Conservation (phyloP, 2,329 filamentous ascomycete genomes). For the Aspergillus sp. region DNA sequence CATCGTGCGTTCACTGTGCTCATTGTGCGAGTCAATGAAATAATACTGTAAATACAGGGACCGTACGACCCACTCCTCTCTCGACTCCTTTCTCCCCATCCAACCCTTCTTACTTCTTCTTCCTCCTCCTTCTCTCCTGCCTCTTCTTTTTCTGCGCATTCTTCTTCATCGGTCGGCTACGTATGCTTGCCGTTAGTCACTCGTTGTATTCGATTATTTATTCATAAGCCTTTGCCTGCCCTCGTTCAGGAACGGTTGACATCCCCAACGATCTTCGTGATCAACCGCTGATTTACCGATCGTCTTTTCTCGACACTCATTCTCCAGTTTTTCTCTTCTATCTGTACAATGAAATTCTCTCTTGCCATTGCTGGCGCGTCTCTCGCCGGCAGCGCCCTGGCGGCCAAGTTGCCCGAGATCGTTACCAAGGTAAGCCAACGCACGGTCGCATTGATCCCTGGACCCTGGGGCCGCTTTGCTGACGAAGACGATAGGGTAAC, state of each 20-base stretch:
- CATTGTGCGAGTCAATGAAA: background rate
- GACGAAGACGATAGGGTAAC: conserved; percentile 54
- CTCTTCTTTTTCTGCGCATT: conserved; percentile 9
- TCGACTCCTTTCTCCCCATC: conserved; percentile 14
- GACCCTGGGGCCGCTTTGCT: background rate
- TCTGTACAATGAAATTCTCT: conserved; percentile 56
- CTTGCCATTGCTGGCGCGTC: conserved; percentile 52
- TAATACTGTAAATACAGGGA: background rate
- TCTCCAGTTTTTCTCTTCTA: background rate
- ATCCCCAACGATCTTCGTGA: conserved; percentile 12
- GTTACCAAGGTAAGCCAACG: conserved; percentile 61
- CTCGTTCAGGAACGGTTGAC: conserved; percentile 11
- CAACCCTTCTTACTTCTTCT: conserved; percentile 8
- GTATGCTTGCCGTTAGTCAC: conserved; percentile 23
- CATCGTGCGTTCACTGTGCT: background rate
- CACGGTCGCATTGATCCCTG: background rate
- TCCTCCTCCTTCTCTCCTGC: conserved; percentile 12
- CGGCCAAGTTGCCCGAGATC: conserved; percentile 54
- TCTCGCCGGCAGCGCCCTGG: conserved; percentile 48
- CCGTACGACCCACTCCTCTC: background rate
- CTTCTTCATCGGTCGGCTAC: conserved; percentile 12
- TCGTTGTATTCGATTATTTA: conserved; percentile 18
- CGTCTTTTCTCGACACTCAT: conserved; percentile 11
- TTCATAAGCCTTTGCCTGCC: conserved; percentile 2
- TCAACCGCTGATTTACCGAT: conserved; percentile 10